Base-by-base conservation (phyloP, 805 yeast species). In the Lipomyces chichibuensis region DNA sequence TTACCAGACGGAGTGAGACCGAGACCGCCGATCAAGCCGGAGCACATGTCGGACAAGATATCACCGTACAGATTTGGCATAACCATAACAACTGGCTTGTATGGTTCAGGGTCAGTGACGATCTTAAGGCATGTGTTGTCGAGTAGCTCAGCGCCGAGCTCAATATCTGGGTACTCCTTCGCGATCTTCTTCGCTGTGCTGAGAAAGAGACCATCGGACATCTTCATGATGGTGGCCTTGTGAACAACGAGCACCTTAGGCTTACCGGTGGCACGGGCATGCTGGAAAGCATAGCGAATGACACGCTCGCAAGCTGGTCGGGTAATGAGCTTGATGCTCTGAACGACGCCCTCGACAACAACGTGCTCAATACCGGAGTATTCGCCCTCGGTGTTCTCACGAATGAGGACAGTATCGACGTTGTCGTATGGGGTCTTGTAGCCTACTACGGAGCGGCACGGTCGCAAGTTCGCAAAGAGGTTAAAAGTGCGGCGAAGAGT, bases 41-140 rank as follows among this genome's bases (percentile, higher is more conserved):
- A 91, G 75, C 97, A 92, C 81, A 95, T 85, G 82, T 95, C 99
- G 72, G 98, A 94, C 89, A 95, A 88, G 82, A 95, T 95, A 81
- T 95, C 98, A 87, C 99, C 99, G 83, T 95, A 95, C 81, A 95
- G 87, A 89, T 95, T 95, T 77, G 99, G 99, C 97, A 96, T 95
- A 75, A 95, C 99, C 91, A 87, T 87, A 77, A 95, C 99, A 67
- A 89, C 88, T 75, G 91, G 87, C 81, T 88, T 84, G 88, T 92
- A 94, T 58, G 71, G 88, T 66, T 85, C 80, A 73, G 99, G 99
- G 82, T 94, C 92, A 70, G 90, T 84, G 74, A 96, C 96, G 79
- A 92, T 87, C 80, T 87, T 89, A 80, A 95, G 84, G 57, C 97
- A 93, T 75, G 98, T 92, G 87, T 93, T 94, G 84, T 95, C 99